Evolutionary conservation across 352 stramenopile genomes (phyloP), one percentile per base, ranked within the genome.

Genomic region (Thalassiosira livingstoniorum): DNA sequence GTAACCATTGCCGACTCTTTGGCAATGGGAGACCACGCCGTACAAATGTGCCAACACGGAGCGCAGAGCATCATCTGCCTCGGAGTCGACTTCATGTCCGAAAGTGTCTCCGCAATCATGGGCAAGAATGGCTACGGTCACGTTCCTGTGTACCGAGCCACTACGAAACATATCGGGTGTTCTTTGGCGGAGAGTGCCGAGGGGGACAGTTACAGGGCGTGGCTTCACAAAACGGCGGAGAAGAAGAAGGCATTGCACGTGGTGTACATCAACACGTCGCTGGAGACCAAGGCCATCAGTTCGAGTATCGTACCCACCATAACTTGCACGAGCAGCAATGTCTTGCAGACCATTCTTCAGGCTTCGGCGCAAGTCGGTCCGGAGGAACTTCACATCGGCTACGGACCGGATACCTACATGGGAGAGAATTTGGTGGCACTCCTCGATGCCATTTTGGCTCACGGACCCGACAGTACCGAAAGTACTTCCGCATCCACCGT

Each of bases 1-100:
- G 97, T 98, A 75, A 96, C 96, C 71, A 98, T 99, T 77, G 96
- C 96, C 10, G 97, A 99, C 90, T 98, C 96, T 37, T 88, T 99
- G 5, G 97, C 96, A 55, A 99, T 99, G 97, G 97, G 97, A n/a
- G 97, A 99, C 75, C 94, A 97, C 10, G 97, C 97, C 0, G 96
- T 97, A 13, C 95, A 96, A 77, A 99, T 99, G 97, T 97, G 95
- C 21, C 94, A 95, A 70, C 11, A 11, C 47, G 47, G 27, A 58
- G 47, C 13, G n/a, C 89, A 91, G 42, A 82, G 27, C 31, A 94
- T 99, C 21, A 96, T 96, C 1, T 98, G 97, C 72, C 92, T 99
- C 18, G 97, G 97, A 7, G 97, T 99, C 4, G 97, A 99, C 86
- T 99, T 99, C 87, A 99, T 99, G 97, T 95, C 94, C n/a, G 97